Percentiles rank a stretch among this genome's conserved stretches.
phyloP scores from a whole-genome alignment of 306 rosid species.

The Vigna reflexopilosa region DNA sequence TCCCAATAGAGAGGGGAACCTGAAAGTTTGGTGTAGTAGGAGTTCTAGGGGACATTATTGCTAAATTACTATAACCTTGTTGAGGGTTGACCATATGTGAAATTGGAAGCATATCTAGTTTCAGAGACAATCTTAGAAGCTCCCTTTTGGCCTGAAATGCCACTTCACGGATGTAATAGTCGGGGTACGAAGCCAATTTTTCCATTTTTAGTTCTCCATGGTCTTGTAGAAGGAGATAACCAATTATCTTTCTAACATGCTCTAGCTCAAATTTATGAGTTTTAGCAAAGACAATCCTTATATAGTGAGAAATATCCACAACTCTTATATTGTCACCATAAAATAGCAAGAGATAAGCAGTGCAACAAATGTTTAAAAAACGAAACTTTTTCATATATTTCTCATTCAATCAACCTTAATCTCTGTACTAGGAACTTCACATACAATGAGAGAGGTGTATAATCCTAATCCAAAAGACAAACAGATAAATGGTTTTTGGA shows the following conservation, averaged over 20 bases:
- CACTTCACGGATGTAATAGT: constrained; percentile 56
- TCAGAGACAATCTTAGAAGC: constrained; percentile 53
- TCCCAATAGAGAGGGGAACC: constrained; percentile 56
- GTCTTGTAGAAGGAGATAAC: constrained; percentile 71
- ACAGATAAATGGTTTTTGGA: constrained; percentile 31
- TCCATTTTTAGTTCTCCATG: constrained; percentile 63
- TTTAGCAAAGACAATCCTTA: constrained; percentile 59
- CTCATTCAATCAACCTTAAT: not conserved
- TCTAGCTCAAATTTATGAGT: constrained; percentile 73
- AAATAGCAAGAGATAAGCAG: constrained; percentile 28
- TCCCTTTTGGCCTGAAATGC: constrained; percentile 56
- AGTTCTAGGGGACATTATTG: constrained; percentile 46
- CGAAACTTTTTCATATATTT: not conserved
- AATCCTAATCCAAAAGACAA: constrained; percentile 10
- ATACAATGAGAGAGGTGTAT: constrained; percentile 25
- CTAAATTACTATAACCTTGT: constrained; percentile 46
- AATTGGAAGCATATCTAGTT: constrained; percentile 42
- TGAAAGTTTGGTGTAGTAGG: constrained; percentile 48
- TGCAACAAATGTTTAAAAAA: constrained; percentile 28
- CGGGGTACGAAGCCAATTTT: constrained; percentile 65
- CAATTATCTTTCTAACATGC: constrained; percentile 62
- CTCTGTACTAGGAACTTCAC: not conserved
- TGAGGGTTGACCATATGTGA: constrained; percentile 45
- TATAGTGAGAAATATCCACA: constrained; percentile 73
- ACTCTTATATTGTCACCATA: constrained; percentile 45